phyloP scores from a whole-genome alignment of 179 eudicot species.

The Dionaea muscipula region DNA sequence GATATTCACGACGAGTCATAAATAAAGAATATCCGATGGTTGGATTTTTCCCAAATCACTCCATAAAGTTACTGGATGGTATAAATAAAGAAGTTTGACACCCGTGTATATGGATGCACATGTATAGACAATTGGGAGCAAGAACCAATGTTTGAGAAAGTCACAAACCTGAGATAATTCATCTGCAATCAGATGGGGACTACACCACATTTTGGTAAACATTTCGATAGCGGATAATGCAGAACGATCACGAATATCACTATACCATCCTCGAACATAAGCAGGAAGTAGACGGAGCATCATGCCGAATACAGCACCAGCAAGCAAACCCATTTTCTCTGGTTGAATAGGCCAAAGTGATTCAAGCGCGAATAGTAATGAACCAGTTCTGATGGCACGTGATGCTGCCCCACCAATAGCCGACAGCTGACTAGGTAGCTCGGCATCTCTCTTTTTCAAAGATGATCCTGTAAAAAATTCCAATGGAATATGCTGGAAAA shows the following conservation, averaged over 20 bases:
- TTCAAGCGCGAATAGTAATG: slow-evolving; percentile 53
- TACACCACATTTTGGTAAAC: slow-evolving; percentile 73
- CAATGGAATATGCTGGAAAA: slow-evolving; percentile 89
- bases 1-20: no score
- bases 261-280: slow-evolving; percentile 88
- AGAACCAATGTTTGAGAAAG: background rate
- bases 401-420: slow-evolving; percentile 57
- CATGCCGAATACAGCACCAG: slow-evolving; percentile 69
- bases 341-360: slow-evolving; percentile 75
- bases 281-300: slow-evolving; percentile 93
- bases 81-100: no score
- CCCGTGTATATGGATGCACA: no score
- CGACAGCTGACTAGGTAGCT: slow-evolving; percentile 46
- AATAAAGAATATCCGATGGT: no score
- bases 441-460: slow-evolving; percentile 52
- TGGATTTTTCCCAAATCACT: no score
- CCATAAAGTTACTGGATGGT: no score
- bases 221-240: slow-evolving; percentile 34
- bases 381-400: slow-evolving; percentile 55
- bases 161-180: slow-evolving; percentile 78
- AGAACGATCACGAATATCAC: slow-evolving; percentile 77
- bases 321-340: slow-evolving; percentile 63
- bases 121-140: background rate
- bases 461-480: slow-evolving; percentile 35
- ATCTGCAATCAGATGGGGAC: slow-evolving; percentile 70